A percentile compares a stretch with the other conserved stretches of the same genome.
Evolutionary conservation across 2,329 filamentous ascomycete genomes (phyloP).

Genomic region (Fusarium sp.): DNA sequence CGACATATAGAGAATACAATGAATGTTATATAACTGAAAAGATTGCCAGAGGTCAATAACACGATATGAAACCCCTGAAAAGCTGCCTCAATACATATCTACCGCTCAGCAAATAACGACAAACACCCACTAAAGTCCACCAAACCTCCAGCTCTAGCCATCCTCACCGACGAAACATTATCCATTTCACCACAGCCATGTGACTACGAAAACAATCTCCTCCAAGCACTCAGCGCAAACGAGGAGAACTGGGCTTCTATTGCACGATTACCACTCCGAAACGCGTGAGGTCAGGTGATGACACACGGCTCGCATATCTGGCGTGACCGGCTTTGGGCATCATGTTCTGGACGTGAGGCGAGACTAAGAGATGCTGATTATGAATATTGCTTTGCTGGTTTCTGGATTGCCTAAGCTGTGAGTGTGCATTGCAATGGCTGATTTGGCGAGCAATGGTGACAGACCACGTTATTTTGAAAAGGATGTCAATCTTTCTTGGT

Average conservation of each 20-base stretch:
- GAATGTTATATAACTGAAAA: not conserved
- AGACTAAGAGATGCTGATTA: not conserved
- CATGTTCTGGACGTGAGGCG: not conserved
- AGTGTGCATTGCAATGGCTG: not conserved
- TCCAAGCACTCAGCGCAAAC: not conserved
- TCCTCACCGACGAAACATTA: not conserved
- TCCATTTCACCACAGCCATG: not conserved
- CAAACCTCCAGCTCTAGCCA: not conserved
- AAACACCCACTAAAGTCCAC: not conserved
- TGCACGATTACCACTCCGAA: constrained; percentile 14
- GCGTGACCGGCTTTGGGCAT: not conserved
- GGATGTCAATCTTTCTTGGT: not conserved
- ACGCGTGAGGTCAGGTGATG: constrained; percentile 33
- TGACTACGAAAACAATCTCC: not conserved
- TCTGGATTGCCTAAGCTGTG: not conserved
- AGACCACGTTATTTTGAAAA: not conserved
- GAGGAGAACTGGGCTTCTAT: not conserved
- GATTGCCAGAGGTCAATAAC: not conserved
- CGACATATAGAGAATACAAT: not conserved
- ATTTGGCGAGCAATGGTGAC: not conserved
- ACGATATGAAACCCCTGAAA: not conserved
- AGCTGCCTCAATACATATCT: not conserved
- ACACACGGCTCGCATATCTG: not conserved
- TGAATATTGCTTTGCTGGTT: not conserved
- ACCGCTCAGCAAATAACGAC: not conserved